A percentile compares a stretch with the other conserved stretches of the same genome.
These are phyloP conservation scores for Yamadazyma taylorii DNA, from an alignment of 1,139 yeast genomes.

Conservation along the genomic window DNA sequence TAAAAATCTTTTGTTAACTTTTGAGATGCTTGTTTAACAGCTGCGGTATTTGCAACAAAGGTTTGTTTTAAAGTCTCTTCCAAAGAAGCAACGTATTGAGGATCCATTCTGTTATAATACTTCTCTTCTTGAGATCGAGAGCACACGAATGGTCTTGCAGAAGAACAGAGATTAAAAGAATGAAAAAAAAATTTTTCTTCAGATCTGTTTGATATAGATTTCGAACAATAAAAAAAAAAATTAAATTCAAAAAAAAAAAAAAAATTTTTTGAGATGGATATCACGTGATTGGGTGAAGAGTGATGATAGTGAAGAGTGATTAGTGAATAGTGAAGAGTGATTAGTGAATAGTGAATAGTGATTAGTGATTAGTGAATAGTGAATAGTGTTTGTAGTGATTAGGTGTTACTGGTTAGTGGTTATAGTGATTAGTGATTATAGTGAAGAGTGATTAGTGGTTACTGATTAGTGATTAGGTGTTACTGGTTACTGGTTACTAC, in stretches of 20 bases:
- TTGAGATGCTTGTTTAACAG: conserved; percentile 80
- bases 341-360: too few species aligned
- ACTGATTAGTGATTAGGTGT: too few species aligned
- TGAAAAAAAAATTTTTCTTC: too few species aligned
- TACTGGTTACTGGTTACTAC: too few species aligned
- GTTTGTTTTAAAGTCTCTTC: conserved; percentile 79
- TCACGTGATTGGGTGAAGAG: too few species aligned
- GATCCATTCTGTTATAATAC: conserved; percentile 49
- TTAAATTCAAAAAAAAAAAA: conserved; percentile 4
- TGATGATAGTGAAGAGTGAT: too few species aligned
- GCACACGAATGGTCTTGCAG: not conserved
- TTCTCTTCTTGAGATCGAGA: not conserved
- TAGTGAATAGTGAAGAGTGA: too few species aligned
- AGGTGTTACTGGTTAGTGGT: too few species aligned
- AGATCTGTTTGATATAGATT: conserved; percentile 1
- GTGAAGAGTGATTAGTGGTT: too few species aligned
- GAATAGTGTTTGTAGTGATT: too few species aligned
- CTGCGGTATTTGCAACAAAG: conserved; percentile 72
- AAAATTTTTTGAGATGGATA: conserved; percentile 5
- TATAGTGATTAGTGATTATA: too few species aligned
- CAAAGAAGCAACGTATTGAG: conserved; percentile 63
- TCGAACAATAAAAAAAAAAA: conserved; percentile 1
- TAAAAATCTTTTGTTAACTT: conserved; percentile 75
- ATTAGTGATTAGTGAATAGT: too few species aligned
- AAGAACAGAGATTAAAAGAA: not conserved